phyloP scores from a whole-genome alignment of 2,329 filamentous ascomycete species.

The Phialophora chinensis region DNA sequence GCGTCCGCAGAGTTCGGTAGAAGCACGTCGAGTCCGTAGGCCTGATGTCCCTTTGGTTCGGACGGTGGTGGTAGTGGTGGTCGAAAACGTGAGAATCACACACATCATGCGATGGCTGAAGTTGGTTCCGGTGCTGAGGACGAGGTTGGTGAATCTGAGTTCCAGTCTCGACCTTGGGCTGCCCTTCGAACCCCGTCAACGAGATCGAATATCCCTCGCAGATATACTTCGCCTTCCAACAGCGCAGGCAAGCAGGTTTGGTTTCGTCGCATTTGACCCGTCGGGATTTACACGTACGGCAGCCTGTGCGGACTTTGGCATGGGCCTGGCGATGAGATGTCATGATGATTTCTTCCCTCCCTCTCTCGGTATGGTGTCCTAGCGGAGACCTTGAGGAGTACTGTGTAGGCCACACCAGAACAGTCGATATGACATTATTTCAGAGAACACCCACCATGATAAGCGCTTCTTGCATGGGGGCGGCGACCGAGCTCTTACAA shows the following conservation, averaged over 20 bases:
- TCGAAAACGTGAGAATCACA: no score
- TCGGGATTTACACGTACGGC: slow-evolving; percentile 35
- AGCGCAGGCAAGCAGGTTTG: slow-evolving; percentile 47
- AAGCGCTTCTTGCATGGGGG: no score
- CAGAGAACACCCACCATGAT: no score
- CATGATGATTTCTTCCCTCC: background rate
- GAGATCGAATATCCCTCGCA: slow-evolving; percentile 20
- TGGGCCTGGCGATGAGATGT: slow-evolving; percentile 10
- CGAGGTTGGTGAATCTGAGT: no score
- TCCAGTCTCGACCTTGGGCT: background rate
- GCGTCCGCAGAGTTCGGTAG: slow-evolving; percentile 19
- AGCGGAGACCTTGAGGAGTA: no score
- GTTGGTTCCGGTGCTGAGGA: no score
- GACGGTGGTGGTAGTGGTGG: no score
- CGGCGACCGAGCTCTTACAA: background rate
- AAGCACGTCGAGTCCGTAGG: slow-evolving; percentile 11
- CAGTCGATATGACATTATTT: no score
- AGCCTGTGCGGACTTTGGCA: slow-evolving; percentile 26
- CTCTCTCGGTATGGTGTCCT: no score
- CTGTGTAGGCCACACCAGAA: no score
- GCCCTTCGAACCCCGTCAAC: background rate
- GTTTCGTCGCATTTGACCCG: slow-evolving; percentile 51
- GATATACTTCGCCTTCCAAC: slow-evolving; percentile 34
- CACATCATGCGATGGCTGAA: no score
- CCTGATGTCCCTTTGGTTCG: slow-evolving; percentile 1